phyloP scores from a whole-genome alignment of 2,329 filamentous ascomycete genomes.

The Pestalotiopsis fici region DNA sequence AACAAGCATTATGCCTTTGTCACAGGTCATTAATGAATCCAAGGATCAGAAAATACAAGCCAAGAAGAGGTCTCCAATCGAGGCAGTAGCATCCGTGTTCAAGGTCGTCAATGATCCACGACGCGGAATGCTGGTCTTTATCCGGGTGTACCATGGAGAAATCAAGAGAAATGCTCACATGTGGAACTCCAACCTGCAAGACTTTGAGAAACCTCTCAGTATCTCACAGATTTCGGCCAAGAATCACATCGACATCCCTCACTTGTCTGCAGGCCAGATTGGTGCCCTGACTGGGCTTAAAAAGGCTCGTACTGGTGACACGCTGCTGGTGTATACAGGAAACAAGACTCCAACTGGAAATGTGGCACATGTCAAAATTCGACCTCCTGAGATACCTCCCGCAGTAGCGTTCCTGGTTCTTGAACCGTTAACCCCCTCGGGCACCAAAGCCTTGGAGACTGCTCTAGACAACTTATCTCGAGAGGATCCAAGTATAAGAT shows the following conservation, averaged over 20 bases:
- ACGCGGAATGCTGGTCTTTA: constrained; percentile 85
- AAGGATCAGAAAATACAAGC: constrained; percentile 24
- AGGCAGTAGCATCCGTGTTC: constrained; percentile 72
- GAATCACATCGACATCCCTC: constrained; percentile 80
- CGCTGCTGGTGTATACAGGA: constrained; percentile 72
- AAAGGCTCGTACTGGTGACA: constrained; percentile 90
- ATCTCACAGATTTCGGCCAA: constrained; percentile 89
- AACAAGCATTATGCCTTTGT: constrained; percentile 45
- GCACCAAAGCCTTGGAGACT: constrained; percentile 77
- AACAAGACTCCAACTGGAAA: constrained; percentile 65
- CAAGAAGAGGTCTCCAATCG: constrained; percentile 36
- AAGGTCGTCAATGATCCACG: constrained; percentile 91
- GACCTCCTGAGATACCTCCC: constrained; percentile 85
- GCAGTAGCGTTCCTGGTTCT: constrained; percentile 97
- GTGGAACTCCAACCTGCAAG: constrained; percentile 83
- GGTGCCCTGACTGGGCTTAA: constrained; percentile 91
- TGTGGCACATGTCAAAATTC: constrained; percentile 76
- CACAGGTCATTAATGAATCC: constrained; percentile 37
- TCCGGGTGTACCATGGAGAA: constrained; percentile 86
- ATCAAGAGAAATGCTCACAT: constrained; percentile 73
- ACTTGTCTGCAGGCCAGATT: constrained; percentile 84
- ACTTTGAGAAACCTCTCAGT: constrained; percentile 78
- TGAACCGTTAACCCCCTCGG: constrained; percentile 75
- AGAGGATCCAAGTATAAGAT: constrained; percentile 90
- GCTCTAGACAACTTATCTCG: constrained; percentile 77